phyloP scores from a whole-genome alignment of 768 basidiomycete species.

The Wakefieldia striispora region DNA sequence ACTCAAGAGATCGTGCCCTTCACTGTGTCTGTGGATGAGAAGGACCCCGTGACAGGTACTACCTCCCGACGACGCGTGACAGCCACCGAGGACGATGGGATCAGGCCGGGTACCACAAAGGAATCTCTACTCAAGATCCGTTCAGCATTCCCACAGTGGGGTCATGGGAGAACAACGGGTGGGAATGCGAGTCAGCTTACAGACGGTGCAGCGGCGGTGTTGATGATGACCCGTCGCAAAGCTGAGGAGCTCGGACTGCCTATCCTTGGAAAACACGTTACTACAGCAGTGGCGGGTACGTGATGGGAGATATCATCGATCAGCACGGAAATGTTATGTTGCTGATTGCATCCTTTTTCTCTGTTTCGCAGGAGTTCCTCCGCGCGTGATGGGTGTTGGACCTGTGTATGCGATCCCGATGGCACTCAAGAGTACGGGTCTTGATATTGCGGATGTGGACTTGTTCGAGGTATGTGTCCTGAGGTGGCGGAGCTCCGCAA shows the following conservation, averaged over 20 bases:
- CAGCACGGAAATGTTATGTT: neutral
- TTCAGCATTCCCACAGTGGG: slow-evolving; percentile 84
- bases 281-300: slow-evolving; percentile 66
- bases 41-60: slow-evolving; percentile 53
- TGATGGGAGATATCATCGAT: neutral
- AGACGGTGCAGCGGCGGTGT: slow-evolving; percentile 77
- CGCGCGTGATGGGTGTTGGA: slow-evolving; percentile 87
- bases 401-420: slow-evolving; percentile 82
- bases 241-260: slow-evolving; percentile 72
- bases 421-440: slow-evolving; percentile 64
- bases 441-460: slow-evolving; percentile 69
- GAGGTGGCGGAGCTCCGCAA: neutral
- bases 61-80: slow-evolving; percentile 45
- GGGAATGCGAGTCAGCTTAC: slow-evolving; percentile 87
- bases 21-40: slow-evolving; percentile 60
- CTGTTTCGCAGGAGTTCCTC: slow-evolving; percentile 58
- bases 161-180: slow-evolving; percentile 68
- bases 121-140: slow-evolving; percentile 62
- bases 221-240: slow-evolving; percentile 78
- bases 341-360: neutral
- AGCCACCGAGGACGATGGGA: slow-evolving; percentile 72
- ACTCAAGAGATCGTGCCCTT: slow-evolving; percentile 73
- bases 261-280: slow-evolving; percentile 76
- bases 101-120: slow-evolving; percentile 70
- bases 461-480: slow-evolving; percentile 60